Conservation (phyloP, 768 basidiomycete species). For the Pisolithus tinctorius region DNA sequence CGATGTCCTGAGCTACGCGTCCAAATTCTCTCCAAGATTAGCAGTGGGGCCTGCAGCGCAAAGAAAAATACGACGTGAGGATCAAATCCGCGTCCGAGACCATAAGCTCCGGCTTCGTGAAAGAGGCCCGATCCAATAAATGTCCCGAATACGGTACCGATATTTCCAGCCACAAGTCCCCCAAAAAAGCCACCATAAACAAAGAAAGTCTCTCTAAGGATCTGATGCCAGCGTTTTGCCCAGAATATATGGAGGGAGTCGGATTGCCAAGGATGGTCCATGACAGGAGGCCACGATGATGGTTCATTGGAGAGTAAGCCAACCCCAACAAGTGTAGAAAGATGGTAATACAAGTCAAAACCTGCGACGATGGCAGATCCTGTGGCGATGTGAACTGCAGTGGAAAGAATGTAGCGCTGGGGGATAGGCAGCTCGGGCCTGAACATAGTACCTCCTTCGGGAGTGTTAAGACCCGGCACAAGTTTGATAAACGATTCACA, state of each 20-base stretch:
- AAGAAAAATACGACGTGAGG: conserved; percentile 60
- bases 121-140: conserved; percentile 73
- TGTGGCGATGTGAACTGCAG: conserved; percentile 52
- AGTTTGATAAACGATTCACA: conserved; percentile 59
- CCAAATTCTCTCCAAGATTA: conserved; percentile 62
- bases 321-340: conserved; percentile 57
- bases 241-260: conserved; percentile 69
- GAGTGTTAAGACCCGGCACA: conserved; percentile 60
- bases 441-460: conserved; percentile 64
- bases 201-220: conserved; percentile 64
- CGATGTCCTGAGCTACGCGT: conserved; percentile 46
- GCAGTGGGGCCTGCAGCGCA: conserved; percentile 51
- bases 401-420: conserved; percentile 56
- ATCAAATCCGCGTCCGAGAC: conserved; percentile 58
- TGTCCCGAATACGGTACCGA: conserved; percentile 64
- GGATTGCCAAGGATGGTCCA: conserved; percentile 62
- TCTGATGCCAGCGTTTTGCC: conserved; percentile 74
- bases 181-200: conserved; percentile 66
- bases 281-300: conserved; percentile 64
- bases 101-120: conserved; percentile 63
- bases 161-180: conserved; percentile 41
- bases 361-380: conserved; percentile 60
- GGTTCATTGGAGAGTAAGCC: conserved; percentile 45
- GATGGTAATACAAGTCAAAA: conserved; percentile 60
- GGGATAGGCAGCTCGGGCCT: conserved; percentile 42